Base-by-base conservation (phyloP, 75 land plant genomes). In the Azolla pinnata region DNA sequence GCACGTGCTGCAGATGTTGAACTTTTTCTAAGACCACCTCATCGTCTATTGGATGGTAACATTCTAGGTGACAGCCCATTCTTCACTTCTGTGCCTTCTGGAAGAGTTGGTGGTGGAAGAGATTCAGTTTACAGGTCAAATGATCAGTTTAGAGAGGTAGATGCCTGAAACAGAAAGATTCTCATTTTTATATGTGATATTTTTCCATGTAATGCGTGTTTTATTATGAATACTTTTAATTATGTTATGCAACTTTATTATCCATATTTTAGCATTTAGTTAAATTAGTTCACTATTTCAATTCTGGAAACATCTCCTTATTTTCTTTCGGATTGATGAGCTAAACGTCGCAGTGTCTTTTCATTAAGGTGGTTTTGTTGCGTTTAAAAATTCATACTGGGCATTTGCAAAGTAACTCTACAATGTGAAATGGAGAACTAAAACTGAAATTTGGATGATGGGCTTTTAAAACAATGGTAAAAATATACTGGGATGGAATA, bases 1-100 rank as follows among this genome's bases (percentile, higher is more conserved):
- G 95, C 89, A 57, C 67, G 97, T 19, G 38, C 86, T 21, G 80
- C 86, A 51, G 97, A 92, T 76, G 97, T 92, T 50, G 97, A 92
- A 60, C 86, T 92, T 32, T 92, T 92, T 61, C 74, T 92, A 12
- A 71, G 73, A 45, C 97, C 97, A 18, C 95, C 97, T 48, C 59
- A 75, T 28, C 74, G 77, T 56, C 61, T 81, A 33, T 79, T 92
- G 44, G 97, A 92, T 69, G 78, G 82, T n/a, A 81, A 71, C 65
- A 73, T 92, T 54, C 60, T 92, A 54, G 95, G 97, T 54, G 97
- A 66, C 28, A 77, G 84, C 18, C 97, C 97, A 0, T 92, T 92
- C 58, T 92, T 92, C 57, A 92, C 97, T 17, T 92, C 97, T 42
- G 97, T 92, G 4, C 97, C 97, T 30, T 92, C 97, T 47, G 97